A percentile compares a stretch with the other conserved stretches of the same genome.
Evolutionary conservation across 176 grass and related monocot species (phyloP).

Genomic region (Zea luxurians): DNA sequence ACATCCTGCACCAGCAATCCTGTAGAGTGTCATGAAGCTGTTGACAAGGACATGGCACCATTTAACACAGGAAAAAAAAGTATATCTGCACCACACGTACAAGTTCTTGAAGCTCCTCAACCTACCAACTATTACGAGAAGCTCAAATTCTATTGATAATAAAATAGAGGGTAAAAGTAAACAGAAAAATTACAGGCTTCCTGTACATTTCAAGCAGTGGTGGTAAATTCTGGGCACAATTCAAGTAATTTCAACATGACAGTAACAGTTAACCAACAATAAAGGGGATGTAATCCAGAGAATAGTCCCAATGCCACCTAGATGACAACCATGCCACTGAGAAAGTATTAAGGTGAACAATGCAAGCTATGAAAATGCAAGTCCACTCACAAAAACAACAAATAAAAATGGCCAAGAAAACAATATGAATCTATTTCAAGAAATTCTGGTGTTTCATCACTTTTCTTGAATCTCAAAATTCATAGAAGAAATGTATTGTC

Average conservation of each 20-base stretch:
- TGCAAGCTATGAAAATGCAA: background rate
- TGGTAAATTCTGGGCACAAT: background rate
- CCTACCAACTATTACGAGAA: slow-evolving; percentile 8
- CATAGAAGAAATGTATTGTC: background rate
- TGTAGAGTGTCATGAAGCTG: slow-evolving; percentile 25
- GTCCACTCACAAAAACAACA: background rate
- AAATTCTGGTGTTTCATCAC: slow-evolving; percentile 15
- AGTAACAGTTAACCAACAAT: slow-evolving; percentile 15
- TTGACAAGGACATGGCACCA: slow-evolving; percentile 8
- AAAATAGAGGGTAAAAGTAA: background rate
- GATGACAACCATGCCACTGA: slow-evolving; percentile 14
- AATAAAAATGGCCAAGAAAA: background rate
- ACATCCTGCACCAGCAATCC: slow-evolving; percentile 69
- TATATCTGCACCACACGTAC: background rate
- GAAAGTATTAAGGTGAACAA: background rate
- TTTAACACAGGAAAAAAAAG: background rate
- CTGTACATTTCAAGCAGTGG: background rate
- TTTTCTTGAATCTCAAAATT: background rate
- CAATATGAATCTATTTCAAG: slow-evolving; percentile 19
- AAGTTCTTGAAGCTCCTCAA: background rate
- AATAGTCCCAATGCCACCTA: slow-evolving; percentile 13
- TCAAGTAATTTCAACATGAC: background rate
- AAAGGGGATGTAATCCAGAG: background rate
- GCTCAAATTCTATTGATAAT: background rate
- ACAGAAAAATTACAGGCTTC: background rate